These are phyloP conservation scores for Colletotrichum neosansevieriae DNA, from an alignment of 2,329 filamentous ascomycete species.

Conservation along the genomic window DNA sequence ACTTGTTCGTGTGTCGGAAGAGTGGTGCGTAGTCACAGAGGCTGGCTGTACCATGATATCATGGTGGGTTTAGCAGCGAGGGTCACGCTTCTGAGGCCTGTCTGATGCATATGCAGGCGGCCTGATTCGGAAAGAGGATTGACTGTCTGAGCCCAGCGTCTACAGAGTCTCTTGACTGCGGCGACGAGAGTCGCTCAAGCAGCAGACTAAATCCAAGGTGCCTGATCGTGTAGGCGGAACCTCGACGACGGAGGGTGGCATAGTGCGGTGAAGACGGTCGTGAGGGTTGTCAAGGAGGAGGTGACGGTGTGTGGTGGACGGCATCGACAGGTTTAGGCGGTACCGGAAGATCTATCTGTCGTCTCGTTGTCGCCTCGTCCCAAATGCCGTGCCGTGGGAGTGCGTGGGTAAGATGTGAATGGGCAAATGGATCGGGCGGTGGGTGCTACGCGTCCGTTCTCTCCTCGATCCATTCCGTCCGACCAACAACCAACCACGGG, in stretches of 20 bases:
- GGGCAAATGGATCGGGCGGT: not conserved
- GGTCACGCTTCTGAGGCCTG: conserved; percentile 35
- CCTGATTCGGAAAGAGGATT: conserved; percentile 32
- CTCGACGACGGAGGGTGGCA: conserved; percentile 20
- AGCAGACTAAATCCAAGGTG: conserved; percentile 10
- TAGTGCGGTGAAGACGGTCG: conserved; percentile 11
- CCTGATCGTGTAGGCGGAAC: conserved; percentile 28
- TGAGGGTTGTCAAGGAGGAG: not conserved
- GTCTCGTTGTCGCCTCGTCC: conserved; percentile 3
- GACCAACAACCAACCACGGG: conserved; percentile 20
- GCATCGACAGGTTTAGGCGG: conserved; percentile 14
- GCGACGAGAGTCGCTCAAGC: conserved; percentile 4
- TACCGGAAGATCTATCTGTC: conserved; percentile 22
- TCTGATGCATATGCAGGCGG: conserved; percentile 36
- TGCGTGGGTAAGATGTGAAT: not conserved
- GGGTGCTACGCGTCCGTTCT: conserved; percentile 10
- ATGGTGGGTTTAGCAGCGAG: conserved; percentile 32
- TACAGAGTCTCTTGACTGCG: conserved; percentile 14
- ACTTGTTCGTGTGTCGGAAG: conserved; percentile 26
- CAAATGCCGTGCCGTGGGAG: conserved; percentile 20
- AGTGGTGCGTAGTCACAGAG: conserved; percentile 13
- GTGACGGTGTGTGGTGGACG: conserved; percentile 12
- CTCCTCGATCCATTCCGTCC: conserved; percentile 12
- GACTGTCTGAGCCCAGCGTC: conserved; percentile 18
- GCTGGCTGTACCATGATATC: conserved; percentile 38